Evolutionary conservation across 2,329 filamentous ascomycete species (phyloP), one percentile per base, ranked within the genome.

Genomic region (Coniochaeta ligniaria): DNA sequence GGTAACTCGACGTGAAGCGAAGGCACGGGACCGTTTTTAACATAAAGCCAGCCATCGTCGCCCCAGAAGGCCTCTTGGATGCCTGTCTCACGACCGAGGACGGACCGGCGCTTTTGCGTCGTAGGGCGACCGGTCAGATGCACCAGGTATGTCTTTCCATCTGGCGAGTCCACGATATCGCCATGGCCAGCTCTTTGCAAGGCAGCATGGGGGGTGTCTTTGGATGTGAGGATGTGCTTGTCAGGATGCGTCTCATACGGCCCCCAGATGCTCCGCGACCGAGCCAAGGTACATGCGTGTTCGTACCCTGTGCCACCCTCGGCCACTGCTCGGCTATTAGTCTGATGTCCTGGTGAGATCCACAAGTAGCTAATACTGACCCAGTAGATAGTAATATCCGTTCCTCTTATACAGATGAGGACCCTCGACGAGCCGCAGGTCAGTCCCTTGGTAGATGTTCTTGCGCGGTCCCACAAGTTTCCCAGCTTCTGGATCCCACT

Each of bases 201-300:
- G 0, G 81, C 76, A 0, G 76, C 59, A 38, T 57, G 36, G 17
- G 59, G 56, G 24, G 24, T 16, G 38, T 57, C 59, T 45, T 60
- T 60, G 22, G 59, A 60, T 35, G 59, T 47, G 38, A 87, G 72
- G 47, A 89, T 76, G 54, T 85, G 76, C 60, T 84, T 83, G 55
- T 81, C 72, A 0, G 85, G 84, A 41, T 85, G 83, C 1, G 78
- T 70, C 65, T 86, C 82, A 71, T 87, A 90, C 0, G 86, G 85
- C 0, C 86, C 86, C 75, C 83, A 83, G 61, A 85, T 69, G 68
- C 79, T 65, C 59, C 75, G 68, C 6, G 79, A 75, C 58, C 82
- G 76, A 62, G 86, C 73, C 2, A 89, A 77, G 31, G 85, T 88
- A 66, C 80, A 82, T 2, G 83, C 81, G 65, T 89, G 86, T 0